phyloP scores from a whole-genome alignment of 1,284 basidiomycete species.

The Tylopilus sp. region DNA sequence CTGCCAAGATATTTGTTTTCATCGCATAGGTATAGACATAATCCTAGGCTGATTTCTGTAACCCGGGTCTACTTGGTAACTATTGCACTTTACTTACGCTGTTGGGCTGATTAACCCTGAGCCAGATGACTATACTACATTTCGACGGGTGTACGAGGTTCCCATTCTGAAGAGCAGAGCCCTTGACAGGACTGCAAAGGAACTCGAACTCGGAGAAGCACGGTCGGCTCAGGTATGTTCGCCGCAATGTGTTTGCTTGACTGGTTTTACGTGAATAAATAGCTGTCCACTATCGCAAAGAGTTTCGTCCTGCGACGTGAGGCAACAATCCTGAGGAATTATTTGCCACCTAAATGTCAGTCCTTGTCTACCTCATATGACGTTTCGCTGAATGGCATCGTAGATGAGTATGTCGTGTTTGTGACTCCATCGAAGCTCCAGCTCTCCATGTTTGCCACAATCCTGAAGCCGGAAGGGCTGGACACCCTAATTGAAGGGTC shows the following conservation, averaged over 20 bases:
- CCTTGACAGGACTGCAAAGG: slow-evolving; percentile 69
- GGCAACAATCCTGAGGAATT: slow-evolving; percentile 76
- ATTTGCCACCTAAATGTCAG: slow-evolving; percentile 88
- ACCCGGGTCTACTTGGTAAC: slow-evolving; percentile 81
- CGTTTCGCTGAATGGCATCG: slow-evolving; percentile 4
- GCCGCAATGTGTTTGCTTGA: neutral
- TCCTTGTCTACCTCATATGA: neutral
- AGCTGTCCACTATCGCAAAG: slow-evolving; percentile 77
- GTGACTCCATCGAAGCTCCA: slow-evolving; percentile 82
- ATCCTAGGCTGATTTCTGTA: slow-evolving; percentile 84
- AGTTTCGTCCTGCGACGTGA: slow-evolving; percentile 91
- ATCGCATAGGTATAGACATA: neutral
- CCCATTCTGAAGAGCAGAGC: slow-evolving; percentile 88
- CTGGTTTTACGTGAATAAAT: slow-evolving; percentile 7
- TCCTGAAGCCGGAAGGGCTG: slow-evolving; percentile 67
- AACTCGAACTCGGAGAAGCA: slow-evolving; percentile 72
- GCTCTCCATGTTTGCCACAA: slow-evolving; percentile 72
- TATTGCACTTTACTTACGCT: slow-evolving; percentile 2
- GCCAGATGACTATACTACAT: slow-evolving; percentile 67
- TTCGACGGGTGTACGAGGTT: slow-evolving; percentile 80
- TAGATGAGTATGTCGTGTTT: slow-evolving; percentile 94
- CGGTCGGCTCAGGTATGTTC: slow-evolving; percentile 62
- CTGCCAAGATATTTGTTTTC: slow-evolving; percentile 1
- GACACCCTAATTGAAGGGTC: slow-evolving; percentile 64
- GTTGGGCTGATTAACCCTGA: neutral